phyloP scores from a whole-genome alignment of 192 early-diverging fungal genomes.

The Helicostylum pulchrum region DNA sequence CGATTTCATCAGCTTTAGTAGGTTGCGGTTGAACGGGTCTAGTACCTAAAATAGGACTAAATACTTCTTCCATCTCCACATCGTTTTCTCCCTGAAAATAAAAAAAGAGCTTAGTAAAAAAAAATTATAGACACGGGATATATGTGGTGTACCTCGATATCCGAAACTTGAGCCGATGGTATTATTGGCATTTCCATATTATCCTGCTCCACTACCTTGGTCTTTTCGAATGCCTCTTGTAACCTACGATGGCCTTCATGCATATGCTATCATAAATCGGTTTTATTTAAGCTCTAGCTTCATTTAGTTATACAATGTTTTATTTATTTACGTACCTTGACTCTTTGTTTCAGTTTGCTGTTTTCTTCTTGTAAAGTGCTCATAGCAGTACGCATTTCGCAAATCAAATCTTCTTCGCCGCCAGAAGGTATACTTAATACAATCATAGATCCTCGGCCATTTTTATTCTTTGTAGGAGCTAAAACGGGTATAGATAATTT shows the following conservation, averaged over 20 bases:
- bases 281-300: constrained; percentile 8
- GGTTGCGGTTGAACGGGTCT: background rate
- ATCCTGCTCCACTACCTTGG: background rate
- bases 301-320: background rate
- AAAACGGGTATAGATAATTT: constrained; percentile 16
- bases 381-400: constrained; percentile 23
- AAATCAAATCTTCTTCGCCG: constrained; percentile 27
- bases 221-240: constrained; percentile 26
- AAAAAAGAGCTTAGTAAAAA: too few relatives aligned
- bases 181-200: background rate
- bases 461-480: background rate
- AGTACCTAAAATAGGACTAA: constrained; percentile 8
- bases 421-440: constrained; percentile 21
- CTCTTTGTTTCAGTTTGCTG: constrained; percentile 12
- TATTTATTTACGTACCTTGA: constrained; percentile 7
- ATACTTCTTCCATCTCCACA: constrained; percentile 1
- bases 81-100: background rate
- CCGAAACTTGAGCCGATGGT: constrained; percentile 5
- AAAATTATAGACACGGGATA: too few relatives aligned
- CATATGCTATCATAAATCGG: constrained; percentile 12
- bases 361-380: constrained; percentile 24
- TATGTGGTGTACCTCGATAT: background rate
- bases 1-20: background rate
- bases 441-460: constrained; percentile 19
- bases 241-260: constrained; percentile 18